These are phyloP conservation scores for Colletotrichum cordylinicola DNA, from an alignment of 2,329 filamentous ascomycete species.

Conservation along the genomic window DNA sequence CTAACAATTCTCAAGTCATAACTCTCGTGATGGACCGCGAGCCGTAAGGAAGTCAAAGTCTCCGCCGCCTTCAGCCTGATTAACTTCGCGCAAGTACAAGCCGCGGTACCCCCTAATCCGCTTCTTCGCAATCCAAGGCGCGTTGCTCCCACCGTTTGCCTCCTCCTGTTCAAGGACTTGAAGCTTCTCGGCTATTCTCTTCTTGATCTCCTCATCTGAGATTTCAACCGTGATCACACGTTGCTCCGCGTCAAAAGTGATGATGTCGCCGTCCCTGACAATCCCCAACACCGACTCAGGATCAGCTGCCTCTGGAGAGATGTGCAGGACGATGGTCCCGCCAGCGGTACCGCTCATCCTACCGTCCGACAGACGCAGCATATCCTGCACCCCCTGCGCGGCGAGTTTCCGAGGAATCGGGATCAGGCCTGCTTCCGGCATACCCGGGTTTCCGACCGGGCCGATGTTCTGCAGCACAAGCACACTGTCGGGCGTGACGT, in stretches of 20 bases:
- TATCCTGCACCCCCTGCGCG: constrained; percentile 75
- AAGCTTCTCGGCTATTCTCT: constrained; percentile 64
- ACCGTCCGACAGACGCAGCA: constrained; percentile 86
- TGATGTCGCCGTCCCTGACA: constrained; percentile 76
- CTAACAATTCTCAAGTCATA: not conserved
- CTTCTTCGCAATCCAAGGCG: constrained; percentile 40
- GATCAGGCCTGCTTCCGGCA: constrained; percentile 80
- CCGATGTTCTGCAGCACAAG: constrained; percentile 89
- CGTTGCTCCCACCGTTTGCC: constrained; percentile 28
- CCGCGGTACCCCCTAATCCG: constrained; percentile 61
- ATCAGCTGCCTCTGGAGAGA: constrained; percentile 81
- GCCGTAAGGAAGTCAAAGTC: constrained; percentile 69
- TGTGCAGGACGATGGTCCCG: constrained; percentile 89
- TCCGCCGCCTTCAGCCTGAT: constrained; percentile 62
- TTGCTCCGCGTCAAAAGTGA: constrained; percentile 79
- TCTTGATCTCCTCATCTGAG: constrained; percentile 70
- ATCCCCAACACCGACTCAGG: constrained; percentile 81
- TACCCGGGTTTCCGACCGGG: constrained; percentile 87
- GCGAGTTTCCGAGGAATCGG: constrained; percentile 78
- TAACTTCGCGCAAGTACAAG: constrained; percentile 64
- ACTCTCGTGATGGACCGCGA: not conserved
- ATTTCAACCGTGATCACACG: constrained; percentile 66
- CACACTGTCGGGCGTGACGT: constrained; percentile 66
- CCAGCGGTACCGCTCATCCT: constrained; percentile 87
- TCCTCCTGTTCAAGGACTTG: constrained; percentile 37